Percentiles rank a stretch among this genome's conserved stretches.
phyloP scores from a whole-genome alignment of 2,329 filamentous ascomycete species.

The Pyrenophora graminea region DNA sequence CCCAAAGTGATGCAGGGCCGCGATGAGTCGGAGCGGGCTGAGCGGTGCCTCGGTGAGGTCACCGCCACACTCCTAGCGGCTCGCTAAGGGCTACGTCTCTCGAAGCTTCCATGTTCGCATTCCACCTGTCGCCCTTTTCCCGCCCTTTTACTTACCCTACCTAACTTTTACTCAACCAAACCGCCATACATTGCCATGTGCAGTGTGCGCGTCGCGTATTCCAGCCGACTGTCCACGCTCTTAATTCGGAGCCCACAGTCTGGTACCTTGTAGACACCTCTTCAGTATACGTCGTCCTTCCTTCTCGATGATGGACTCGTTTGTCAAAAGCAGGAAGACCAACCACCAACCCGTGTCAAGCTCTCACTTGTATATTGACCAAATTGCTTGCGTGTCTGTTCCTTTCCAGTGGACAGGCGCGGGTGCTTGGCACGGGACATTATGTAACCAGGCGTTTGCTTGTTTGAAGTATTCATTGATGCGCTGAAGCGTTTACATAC shows the following conservation, averaged over 20 bases:
- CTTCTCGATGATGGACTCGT: slow-evolving; percentile 38
- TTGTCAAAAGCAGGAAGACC: slow-evolving; percentile 38
- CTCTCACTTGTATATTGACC: slow-evolving; percentile 33
- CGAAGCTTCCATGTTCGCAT: slow-evolving; percentile 26
- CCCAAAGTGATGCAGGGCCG: slow-evolving; percentile 14
- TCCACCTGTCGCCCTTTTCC: slow-evolving; percentile 16
- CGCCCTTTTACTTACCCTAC: slow-evolving; percentile 12
- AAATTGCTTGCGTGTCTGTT: slow-evolving; percentile 33
- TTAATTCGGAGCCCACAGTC: too few relatives aligned
- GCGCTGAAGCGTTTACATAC: slow-evolving; percentile 8
- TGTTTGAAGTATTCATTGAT: slow-evolving; percentile 11
- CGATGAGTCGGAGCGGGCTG: slow-evolving; percentile 24
- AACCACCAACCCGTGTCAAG: slow-evolving; percentile 20
- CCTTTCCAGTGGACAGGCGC: slow-evolving; percentile 20
- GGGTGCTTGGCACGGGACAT: slow-evolving; percentile 27
- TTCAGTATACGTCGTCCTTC: slow-evolving; percentile 42
- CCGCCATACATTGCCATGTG: background rate
- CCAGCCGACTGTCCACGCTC: too few relatives aligned
- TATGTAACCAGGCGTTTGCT: background rate
- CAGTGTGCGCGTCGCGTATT: background rate
- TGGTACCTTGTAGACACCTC: slow-evolving; percentile 20
- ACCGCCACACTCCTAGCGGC: slow-evolving; percentile 24
- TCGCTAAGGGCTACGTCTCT: slow-evolving; percentile 20
- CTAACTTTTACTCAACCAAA: background rate
- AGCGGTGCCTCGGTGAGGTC: slow-evolving; percentile 17